These are phyloP conservation scores for Ambrosiella beaveri DNA, from an alignment of 2,329 filamentous ascomycete genomes.

Conservation along the genomic window DNA sequence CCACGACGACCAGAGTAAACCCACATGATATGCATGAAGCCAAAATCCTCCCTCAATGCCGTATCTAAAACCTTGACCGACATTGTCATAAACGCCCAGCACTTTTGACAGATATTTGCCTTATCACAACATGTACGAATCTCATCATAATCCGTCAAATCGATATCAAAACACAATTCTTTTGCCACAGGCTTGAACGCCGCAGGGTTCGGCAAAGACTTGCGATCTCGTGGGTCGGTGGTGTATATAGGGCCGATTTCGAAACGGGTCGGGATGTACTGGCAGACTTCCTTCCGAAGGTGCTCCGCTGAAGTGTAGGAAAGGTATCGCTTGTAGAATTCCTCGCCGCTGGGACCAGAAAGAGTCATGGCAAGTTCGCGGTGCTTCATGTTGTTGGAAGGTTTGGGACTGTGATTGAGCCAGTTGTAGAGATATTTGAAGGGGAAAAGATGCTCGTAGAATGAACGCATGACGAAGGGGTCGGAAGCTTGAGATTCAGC, in stretches of 20 bases:
- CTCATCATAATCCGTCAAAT: constrained; percentile 97
- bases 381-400: constrained; percentile 75
- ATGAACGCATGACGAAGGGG: constrained; percentile 61
- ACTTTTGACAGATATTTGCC: constrained; percentile 83
- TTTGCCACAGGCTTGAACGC: constrained; percentile 80
- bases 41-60: constrained; percentile 82
- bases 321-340: constrained; percentile 85
- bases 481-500: constrained; percentile 12
- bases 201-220: constrained; percentile 61
- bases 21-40: constrained; percentile 94
- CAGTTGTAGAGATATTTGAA: constrained; percentile 93
- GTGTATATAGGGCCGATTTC: constrained; percentile 97
- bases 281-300: constrained; percentile 79
- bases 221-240: constrained; percentile 84
- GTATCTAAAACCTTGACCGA: constrained; percentile 84
- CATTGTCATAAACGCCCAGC: constrained; percentile 97
- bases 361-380: constrained; percentile 93
- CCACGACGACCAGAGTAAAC: constrained; percentile 94
- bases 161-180: constrained; percentile 97
- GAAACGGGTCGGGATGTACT: constrained; percentile 79
- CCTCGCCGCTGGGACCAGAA: constrained; percentile 39
- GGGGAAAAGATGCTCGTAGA: constrained; percentile 90
- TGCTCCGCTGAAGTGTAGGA: constrained; percentile 39
- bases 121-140: constrained; percentile 89
- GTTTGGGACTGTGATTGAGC: constrained; percentile 83